Base-by-base conservation (phyloP, 2,329 filamentous ascomycete species). In the Colletotrichum echinochloae region DNA sequence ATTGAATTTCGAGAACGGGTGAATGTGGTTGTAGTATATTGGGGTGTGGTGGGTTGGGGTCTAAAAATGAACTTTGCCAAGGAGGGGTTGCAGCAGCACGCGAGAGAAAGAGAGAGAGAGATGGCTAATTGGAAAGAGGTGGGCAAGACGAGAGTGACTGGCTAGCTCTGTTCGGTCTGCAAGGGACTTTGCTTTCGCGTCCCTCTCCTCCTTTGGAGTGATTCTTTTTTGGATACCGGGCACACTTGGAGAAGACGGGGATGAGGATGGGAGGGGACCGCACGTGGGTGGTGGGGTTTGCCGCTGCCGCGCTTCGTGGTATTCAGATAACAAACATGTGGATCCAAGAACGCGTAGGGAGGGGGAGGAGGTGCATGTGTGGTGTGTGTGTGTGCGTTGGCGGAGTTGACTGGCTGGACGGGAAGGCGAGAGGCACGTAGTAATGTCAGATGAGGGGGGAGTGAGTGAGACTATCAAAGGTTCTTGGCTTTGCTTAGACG, bases 21-120 rank as follows among this genome's bases (percentile, higher is more conserved):
- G 1, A 16, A n/a, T 12, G 41, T 44, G 20, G 39, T 41, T 35
- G 20, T 37, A 23, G 14, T 6, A 5, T 30, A 12, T n/a, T 14
- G 14, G 9, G 23, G 49, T 51, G 49, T 30, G 41, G 48, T 28
- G 52, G 26, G 54, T 65, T 54, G 66, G 66, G 62, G 66, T 70
- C 66, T 70, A 66, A 70, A 70, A 70, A 60, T 66, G 66, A 66
- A 56, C 35, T 35, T 12, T n/a, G 30, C 20, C 18, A 20, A n/a
- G 51, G 49, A 9, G 5, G 20, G 51, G 30, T 35, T 35, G 51
- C 30, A 54, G 51, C 30, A 35, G 18, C 18, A 30, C 12, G 30
- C n/a, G 30, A 37, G 14, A 3, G 46, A 26, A 12, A 28, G 23
- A 49, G 11, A 51, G 23, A 18, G 23, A 51, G 23, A 44, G 41